Conservation (phyloP, 345 rosid species). For the Eucalyptus tenuipes region DNA sequence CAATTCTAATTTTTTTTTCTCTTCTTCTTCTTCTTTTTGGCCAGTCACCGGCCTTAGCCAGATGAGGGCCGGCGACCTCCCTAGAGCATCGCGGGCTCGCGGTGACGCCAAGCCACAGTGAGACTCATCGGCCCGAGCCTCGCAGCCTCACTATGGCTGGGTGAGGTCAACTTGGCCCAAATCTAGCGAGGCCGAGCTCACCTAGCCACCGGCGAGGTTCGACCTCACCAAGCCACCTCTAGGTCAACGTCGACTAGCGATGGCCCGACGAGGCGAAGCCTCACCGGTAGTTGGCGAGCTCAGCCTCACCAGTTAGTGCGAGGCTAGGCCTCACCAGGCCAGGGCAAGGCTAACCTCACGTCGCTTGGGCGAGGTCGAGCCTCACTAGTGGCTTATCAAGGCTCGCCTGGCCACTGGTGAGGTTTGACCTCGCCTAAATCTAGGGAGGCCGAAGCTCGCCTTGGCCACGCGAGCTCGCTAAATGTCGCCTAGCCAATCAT, state of each 20-base stretch:
- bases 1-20: too few relatives aligned
- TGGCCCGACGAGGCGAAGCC: rapidly evolving
- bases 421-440: too few relatives aligned
- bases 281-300: too few relatives aligned
- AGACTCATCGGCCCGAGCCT: rapidly evolving
- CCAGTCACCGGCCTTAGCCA: rapidly evolving
- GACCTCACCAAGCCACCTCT: too few relatives aligned
- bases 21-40: too few relatives aligned
- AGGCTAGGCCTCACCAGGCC: too few relatives aligned
- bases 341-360: rapidly evolving
- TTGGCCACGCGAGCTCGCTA: too few relatives aligned
- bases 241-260: rapidly evolving
- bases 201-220: too few relatives aligned
- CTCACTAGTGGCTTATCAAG: rapidly evolving
- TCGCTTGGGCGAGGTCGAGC: rapidly evolving
- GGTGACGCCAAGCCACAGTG: too few relatives aligned
- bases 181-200: rapidly evolving
- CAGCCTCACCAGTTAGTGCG: rapidly evolving
- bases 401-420: rapidly evolving
- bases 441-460: too few relatives aligned
- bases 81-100: rapidly evolving
- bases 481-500: too few relatives aligned
- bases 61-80: rapidly evolving
- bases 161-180: too few relatives aligned
- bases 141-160: rapidly evolving